phyloP scores from a whole-genome alignment of 345 rosid species.

The Eucalyptus lansdowneana region DNA sequence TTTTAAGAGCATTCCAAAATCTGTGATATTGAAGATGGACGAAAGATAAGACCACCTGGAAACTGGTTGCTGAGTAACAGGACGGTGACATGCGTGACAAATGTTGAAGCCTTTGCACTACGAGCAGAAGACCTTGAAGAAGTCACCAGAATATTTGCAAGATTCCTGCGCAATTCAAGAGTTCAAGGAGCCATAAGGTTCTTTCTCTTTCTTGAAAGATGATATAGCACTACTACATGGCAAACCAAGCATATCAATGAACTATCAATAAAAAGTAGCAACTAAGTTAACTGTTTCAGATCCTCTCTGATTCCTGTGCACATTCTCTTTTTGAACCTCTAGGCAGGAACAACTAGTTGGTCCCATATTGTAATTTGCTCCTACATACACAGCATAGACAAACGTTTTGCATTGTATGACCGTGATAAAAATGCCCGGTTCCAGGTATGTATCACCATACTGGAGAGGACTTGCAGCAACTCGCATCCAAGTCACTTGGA shows the following conservation, averaged over 20 bases:
- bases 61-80: conserved; percentile 41
- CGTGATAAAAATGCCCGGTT: background rate
- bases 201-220: background rate
- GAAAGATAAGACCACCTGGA: conserved; percentile 27
- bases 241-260: background rate
- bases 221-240: background rate
- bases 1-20: background rate
- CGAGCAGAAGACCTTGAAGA: conserved; percentile 79
- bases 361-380: background rate
- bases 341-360: background rate
- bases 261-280: background rate
- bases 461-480: conserved; percentile 62
- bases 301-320: background rate
- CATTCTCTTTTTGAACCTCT: background rate
- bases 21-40: conserved; percentile 30
- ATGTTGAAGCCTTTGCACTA: conserved; percentile 81
- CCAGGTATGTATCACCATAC: conserved; percentile 69
- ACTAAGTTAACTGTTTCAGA: background rate
- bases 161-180: conserved; percentile 45
- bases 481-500: conserved; percentile 75
- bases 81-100: conserved; percentile 48
- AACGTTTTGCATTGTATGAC: background rate
- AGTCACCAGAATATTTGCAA: conserved; percentile 54
- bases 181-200: conserved; percentile 88
- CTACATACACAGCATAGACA: background rate